A percentile compares a stretch with the other conserved stretches of the same genome.
phyloP scores from a whole-genome alignment of 768 basidiomycete species.

The Tephrocybe rancida region DNA sequence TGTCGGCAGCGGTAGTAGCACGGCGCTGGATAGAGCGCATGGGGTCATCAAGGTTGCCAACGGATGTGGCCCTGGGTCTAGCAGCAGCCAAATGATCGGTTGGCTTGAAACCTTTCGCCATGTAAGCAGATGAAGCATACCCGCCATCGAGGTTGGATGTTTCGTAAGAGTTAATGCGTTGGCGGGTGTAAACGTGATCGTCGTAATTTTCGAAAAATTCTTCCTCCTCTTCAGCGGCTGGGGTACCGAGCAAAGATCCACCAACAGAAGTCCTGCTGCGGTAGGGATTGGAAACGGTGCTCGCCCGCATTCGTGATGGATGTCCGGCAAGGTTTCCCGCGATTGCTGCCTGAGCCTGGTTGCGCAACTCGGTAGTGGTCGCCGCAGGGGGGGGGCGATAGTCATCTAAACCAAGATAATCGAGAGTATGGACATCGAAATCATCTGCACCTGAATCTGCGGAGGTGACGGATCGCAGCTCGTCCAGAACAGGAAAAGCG shows the following conservation, averaged over 20 bases:
- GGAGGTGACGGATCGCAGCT: slow-evolving; percentile 79
- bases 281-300: slow-evolving; percentile 93
- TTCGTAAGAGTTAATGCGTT: slow-evolving; percentile 67
- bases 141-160: slow-evolving; percentile 49
- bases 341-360: slow-evolving; percentile 89
- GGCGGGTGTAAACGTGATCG: slow-evolving; percentile 50
- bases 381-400: slow-evolving; percentile 80
- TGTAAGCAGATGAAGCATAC: slow-evolving; percentile 58
- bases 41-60: slow-evolving; percentile 85
- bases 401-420: slow-evolving; percentile 93
- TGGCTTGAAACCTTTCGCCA: slow-evolving; percentile 75
- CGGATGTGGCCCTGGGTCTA: slow-evolving; percentile 84
- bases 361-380: slow-evolving; percentile 86
- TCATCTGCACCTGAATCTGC: slow-evolving; percentile 83
- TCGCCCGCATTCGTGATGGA: slow-evolving; percentile 82
- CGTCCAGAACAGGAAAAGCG: slow-evolving; percentile 72
- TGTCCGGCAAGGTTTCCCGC: slow-evolving; percentile 74
- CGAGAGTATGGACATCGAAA: slow-evolving; percentile 91
- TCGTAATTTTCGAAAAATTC: slow-evolving; percentile 69
- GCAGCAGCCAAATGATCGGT: slow-evolving; percentile 66
- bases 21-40: slow-evolving; percentile 70
- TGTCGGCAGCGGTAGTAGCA: slow-evolving; percentile 54
- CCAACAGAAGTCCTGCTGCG: slow-evolving; percentile 61
- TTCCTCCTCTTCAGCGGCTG: slow-evolving; percentile 76
- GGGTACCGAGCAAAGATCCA: slow-evolving; percentile 65